A percentile compares a stretch with the other conserved stretches of the same genome.
Conservation (phyloP, 805 yeast genomes). For the Scheffersomyces amazonensis region DNA sequence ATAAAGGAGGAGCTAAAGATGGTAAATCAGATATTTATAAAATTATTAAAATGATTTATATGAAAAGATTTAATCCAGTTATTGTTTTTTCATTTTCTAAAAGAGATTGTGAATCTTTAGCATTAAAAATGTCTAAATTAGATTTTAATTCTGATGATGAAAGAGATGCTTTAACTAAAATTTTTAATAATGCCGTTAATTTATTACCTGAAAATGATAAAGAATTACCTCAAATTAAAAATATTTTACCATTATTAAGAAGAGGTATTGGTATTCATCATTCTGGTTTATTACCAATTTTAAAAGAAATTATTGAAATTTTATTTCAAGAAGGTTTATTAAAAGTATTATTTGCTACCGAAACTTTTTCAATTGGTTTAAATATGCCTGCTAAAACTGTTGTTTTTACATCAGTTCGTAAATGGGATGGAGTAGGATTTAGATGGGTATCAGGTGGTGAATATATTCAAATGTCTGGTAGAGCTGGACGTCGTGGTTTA, state of each 20-base stretch:
- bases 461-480: constrained; percentile 98
- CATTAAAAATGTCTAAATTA: constrained; percentile 91
- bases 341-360: constrained; percentile 95
- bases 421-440: constrained; percentile 97
- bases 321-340: constrained; percentile 94
- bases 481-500: constrained; percentile 99
- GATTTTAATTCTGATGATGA: constrained; percentile 95
- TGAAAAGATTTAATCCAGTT: constrained; percentile 94
- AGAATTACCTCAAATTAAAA: constrained; percentile 91
- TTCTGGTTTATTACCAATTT: constrained; percentile 89
- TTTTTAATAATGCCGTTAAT: constrained; percentile 85
- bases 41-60: constrained; percentile 97
- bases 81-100: constrained; percentile 98
- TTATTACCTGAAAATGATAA: constrained; percentile 87
- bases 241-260: constrained; percentile 80
- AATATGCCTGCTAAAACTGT: constrained; percentile 99
- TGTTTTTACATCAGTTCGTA: constrained; percentile 94
- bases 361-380: constrained; percentile 95
- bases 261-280: constrained; percentile 99
- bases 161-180: constrained; percentile 84
- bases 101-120: constrained; percentile 93
- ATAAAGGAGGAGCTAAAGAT: constrained; percentile 83
- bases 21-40: constrained; percentile 86
- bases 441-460: constrained; percentile 99
- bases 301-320: constrained; percentile 94